Conservation (phyloP, 768 basidiomycete genomes). For the Pleurotus platypus region DNA sequence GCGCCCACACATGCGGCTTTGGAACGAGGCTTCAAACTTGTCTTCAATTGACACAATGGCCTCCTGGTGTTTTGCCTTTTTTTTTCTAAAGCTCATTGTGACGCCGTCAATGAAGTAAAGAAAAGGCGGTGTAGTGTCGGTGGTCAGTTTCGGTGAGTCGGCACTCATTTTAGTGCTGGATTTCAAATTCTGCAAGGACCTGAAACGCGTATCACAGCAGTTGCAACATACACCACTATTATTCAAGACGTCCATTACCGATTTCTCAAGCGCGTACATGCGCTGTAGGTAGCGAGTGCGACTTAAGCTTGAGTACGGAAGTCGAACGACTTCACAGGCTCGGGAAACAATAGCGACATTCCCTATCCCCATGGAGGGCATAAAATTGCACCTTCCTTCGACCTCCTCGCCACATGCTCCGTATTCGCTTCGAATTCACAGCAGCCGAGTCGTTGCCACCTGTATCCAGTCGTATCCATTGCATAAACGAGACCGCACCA, state of each 20-base stretch:
- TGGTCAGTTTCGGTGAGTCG: too few relatives aligned
- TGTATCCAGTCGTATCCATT: background rate
- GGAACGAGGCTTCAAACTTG: background rate
- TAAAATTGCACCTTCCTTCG: background rate
- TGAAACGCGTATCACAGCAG: background rate
- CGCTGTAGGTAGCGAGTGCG: background rate
- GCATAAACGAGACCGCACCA: background rate
- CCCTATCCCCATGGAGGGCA: slow-evolving; percentile 1
- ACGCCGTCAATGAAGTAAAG: background rate
- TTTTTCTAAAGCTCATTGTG: background rate
- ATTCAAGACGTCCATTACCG: too few relatives aligned
- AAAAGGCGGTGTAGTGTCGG: background rate
- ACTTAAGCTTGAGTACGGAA: background rate
- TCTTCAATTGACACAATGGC: background rate
- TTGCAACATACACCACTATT: too few relatives aligned
- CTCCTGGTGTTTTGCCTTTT: background rate
- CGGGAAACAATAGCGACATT: background rate
- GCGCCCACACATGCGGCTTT: too few relatives aligned
- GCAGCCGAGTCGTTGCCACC: background rate
- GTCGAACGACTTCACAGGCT: background rate
- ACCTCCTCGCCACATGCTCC: slow-evolving; percentile 3
- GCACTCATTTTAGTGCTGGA: background rate
- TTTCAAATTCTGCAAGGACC: background rate
- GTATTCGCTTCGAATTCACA: slow-evolving; percentile 5
- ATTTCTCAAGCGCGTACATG: background rate